Base-by-base conservation (phyloP, 1,139 yeast species). In the Geotrichum carabidarum region DNA sequence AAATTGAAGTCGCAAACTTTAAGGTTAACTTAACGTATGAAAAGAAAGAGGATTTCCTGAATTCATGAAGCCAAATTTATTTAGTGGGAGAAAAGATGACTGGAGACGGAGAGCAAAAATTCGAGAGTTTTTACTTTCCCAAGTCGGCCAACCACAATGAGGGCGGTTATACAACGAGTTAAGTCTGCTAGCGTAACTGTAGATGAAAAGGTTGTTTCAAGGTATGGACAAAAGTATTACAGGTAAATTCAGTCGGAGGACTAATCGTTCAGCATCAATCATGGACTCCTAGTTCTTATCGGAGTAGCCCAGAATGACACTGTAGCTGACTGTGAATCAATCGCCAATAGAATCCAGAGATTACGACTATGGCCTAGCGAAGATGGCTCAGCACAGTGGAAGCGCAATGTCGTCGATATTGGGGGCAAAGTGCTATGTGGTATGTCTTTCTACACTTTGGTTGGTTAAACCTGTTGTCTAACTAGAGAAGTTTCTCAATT, bases 101-200 rank as follows among this genome's bases (percentile, higher is more conserved):
- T 22, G 27, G 27, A 22, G 27, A 22, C 5, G 27, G 27, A 22
- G 27, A 22, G 27, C 27, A 22, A 22, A 22, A 22, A 22, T 22
- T 22, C 5, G 27, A 22, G 27, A 22, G 27, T 22, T 22, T 22
- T 22, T 22, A 22, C 27, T 22, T 22, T 22, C 3, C 30, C 22
- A 14, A 22, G 27, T 22, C 27, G 27, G 27, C 3, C 27, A 22
- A 22, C 27, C 12, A 41, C 40, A 22, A 91, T 91, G 99, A 83
- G 83, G 68, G 87, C 91, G 1, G 96, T 91, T 1, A 80, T 91
- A 40, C 99, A 91, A 65, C 81, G 86, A 64, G 97, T 90, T 17
- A 87, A 85, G 61, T 77, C 78, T 52, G 97, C 97, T 0, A 84
- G 95, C 0, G 98, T 91, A 1, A 79, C 87, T 0, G 98, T 93